Evolutionary conservation across 129 eudicot species (phyloP), one percentile per base, ranked within the genome.

Genomic region (Centella asiatica): DNA sequence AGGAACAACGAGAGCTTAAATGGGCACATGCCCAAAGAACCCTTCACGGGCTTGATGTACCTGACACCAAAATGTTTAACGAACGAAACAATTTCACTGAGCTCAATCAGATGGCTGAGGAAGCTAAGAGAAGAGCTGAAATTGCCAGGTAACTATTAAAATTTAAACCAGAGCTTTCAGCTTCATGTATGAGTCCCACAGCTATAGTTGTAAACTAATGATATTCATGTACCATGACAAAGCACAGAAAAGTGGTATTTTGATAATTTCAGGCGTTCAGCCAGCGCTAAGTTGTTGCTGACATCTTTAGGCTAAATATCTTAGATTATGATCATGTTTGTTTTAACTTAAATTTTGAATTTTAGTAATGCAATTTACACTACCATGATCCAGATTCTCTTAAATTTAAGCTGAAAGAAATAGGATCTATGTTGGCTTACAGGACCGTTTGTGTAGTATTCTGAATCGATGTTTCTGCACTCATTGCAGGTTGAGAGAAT

Each of bases 11-110:
- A 25, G 99, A 93, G 77, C 95, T 88, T 51, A 77, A 77, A 56
- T 93, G 99, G 99, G 99, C 99, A 31, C 99, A 93, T 72, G 99
- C 99, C 7, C 99, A 93, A 53, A 83, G 99, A 74, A 93, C 99
- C 77, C 96, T 93, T 68, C 99, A 93, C 24, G 99, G 96, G 57
- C 88, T 93, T 66, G 88, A 93, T 80, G 93, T 86, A 25, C 99
- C 99, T 1, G 96, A 93, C 83, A 74, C 95, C 64, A 87, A 85
- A 72, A 72, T 92, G 86, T 92, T 87, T 44, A 69, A 67, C 4
- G 95, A 88, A 28, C 79, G 85, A 24, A 76, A 76, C 51, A 92
- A 72, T 66, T 81, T 87, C 70, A 83, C 88, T 0, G 99, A 93
- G 72, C 93, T 93, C 36, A 93, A 93, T 78, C 99, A 93, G 72